These are phyloP conservation scores for Hysterangium stoloniferum DNA, from an alignment of 768 basidiomycete species.

Conservation along the genomic window DNA sequence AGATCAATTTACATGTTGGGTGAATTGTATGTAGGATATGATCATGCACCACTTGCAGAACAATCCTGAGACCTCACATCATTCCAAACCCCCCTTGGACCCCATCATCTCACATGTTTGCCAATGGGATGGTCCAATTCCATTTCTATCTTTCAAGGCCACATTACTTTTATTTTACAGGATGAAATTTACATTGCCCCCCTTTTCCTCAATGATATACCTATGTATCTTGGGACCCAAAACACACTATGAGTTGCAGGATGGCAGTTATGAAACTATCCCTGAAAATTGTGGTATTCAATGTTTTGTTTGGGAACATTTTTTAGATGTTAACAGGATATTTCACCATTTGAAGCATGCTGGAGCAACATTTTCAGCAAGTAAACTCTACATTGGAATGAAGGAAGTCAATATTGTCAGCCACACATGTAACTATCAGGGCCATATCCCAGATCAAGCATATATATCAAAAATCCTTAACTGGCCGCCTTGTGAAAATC, in stretches of 20 bases:
- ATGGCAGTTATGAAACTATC: conserved; percentile 16
- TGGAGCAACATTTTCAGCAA: conserved; percentile 24
- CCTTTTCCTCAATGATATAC: conserved; percentile 17
- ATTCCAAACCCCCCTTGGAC: conserved; percentile 8
- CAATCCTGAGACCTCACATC: conserved; percentile 4
- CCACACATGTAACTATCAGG: conserved; percentile 30
- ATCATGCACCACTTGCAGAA: conserved; percentile 18
- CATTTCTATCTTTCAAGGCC: conserved; percentile 22
- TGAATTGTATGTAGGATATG: conserved; percentile 18
- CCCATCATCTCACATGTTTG: neutral
- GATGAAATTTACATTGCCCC: conserved; percentile 25
- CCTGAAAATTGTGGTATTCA: conserved; percentile 22
- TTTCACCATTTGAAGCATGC: conserved; percentile 23
- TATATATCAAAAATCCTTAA: conserved; percentile 19
- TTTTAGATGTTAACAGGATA: conserved; percentile 27
- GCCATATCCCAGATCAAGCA: conserved; percentile 21
- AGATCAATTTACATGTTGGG: conserved; percentile 17
- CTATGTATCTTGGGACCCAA: conserved; percentile 24
- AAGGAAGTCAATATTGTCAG: conserved; percentile 28
- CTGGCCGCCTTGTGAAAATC: too few relatives aligned
- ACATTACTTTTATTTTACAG: conserved; percentile 30
- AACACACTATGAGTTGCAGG: conserved; percentile 18
- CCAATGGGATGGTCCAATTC: conserved; percentile 8
- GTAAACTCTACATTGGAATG: conserved; percentile 26
- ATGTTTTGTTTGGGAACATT: too few relatives aligned